Base-by-base conservation (phyloP, 2,329 filamentous ascomycete species). In the Ilyonectria destructans region DNA sequence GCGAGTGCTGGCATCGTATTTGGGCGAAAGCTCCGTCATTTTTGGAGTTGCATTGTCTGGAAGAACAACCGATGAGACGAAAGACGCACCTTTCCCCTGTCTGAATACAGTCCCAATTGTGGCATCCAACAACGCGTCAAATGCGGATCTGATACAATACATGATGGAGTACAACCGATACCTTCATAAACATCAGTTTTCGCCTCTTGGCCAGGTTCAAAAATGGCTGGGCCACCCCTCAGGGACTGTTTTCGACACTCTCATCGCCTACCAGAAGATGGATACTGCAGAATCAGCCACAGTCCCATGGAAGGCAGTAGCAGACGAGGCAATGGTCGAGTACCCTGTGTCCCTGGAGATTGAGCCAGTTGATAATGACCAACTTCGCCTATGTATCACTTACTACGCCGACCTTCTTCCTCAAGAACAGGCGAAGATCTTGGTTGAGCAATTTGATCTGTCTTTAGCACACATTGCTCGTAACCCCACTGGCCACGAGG, bases 21-120 rank as follows among this genome's bases (percentile, higher is more conserved):
- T 91, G 15, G 95, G 94, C 1, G 94, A 97, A 76, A 76, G 82
- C 3, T 86, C 86, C 6, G 90, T 96, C 1, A 91, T 91, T 0
- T 97, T 96, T 77, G 96, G 95, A 0, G 86, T 93, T 15, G 93
- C 95, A 0, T 84, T 97, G 8, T 95, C 95, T 9, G 94, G 94
- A 1, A 86, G 94, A 37, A 90, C 87, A 4, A 85, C 86, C 0
- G 86, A 91, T 4, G 83, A 86, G n/a, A 89, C 90, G 0, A 84
- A 87, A 19, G 77, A 85, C 6, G 86, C 88, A 5, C 85, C 89
- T 0, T 93, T 98, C 58, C 95, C 96, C 0, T 96, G 93, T 77
- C 89, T 98, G 62, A 91, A 92, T 1, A 97, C 95, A 0, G 80
- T 97, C 2, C 96, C 96, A 0, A 86, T 96, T 1, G 79, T 91